Percentiles rank a stretch among this genome's conserved stretches.
phyloP scores from a whole-genome alignment of 2,329 filamentous ascomycete genomes.

The Hymenoscyphus fructigenus region DNA sequence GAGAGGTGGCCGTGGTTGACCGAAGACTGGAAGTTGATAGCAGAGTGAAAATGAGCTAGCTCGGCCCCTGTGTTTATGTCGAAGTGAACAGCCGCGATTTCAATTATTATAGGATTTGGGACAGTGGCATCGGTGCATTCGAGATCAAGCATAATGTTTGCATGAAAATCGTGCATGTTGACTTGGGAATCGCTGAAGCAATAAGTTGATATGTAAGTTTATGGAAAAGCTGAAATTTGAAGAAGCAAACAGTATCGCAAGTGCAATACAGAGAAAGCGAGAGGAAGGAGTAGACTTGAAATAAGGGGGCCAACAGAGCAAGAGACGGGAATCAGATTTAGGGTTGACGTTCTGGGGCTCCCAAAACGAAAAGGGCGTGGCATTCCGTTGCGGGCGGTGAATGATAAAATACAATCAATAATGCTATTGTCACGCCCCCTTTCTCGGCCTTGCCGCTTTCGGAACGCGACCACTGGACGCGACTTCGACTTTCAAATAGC shows the following conservation, averaged over 20 bases:
- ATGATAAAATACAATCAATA: too few species aligned
- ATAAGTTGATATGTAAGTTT: not conserved
- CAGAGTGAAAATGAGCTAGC: slow-evolving; percentile 14
- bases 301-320: too few species aligned
- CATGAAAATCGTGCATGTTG: slow-evolving; percentile 17
- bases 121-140: slow-evolving; percentile 15
- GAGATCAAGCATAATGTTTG: slow-evolving; percentile 28
- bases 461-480: slow-evolving; percentile 7
- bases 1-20: slow-evolving; percentile 5
- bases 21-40: slow-evolving; percentile 20
- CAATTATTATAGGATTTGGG: slow-evolving; percentile 21
- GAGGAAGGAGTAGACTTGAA: too few species aligned
- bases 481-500: slow-evolving; percentile 1
- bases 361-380: too few species aligned
- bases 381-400: too few species aligned
- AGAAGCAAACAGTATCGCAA: not conserved
- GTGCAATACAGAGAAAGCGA: not conserved
- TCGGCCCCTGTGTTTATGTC: slow-evolving; percentile 22
- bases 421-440: too few species aligned
- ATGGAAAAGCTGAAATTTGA: not conserved
- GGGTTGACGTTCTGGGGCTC: too few species aligned
- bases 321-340: too few species aligned
- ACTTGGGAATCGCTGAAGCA: too few species aligned
- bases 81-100: slow-evolving; percentile 24
- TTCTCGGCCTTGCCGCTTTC: not conserved